phyloP scores from a whole-genome alignment of 495 filamentous ascomycete species.

The Entonaema liquescens region DNA sequence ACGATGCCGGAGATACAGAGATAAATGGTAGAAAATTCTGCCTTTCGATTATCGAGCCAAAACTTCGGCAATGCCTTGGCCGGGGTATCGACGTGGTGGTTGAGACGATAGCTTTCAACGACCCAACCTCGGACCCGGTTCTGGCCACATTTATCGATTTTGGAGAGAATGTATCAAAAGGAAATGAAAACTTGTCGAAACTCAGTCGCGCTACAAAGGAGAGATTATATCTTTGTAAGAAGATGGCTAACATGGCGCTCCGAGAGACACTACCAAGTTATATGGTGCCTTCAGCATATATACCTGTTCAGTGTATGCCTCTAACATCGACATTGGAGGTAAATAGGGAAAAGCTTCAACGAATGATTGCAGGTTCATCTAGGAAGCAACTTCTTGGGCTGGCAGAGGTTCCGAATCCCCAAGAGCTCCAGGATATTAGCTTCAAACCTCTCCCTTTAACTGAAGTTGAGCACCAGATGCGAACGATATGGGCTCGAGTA shows the following conservation, averaged over 20 bases:
- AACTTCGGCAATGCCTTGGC: conserved; percentile 56
- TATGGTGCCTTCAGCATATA: conserved; percentile 52
- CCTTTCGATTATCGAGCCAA: conserved; percentile 53
- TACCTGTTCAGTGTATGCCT: conserved; percentile 55
- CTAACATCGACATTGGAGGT: conserved; percentile 55
- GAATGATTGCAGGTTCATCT: conserved; percentile 49
- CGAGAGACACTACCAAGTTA: conserved; percentile 46
- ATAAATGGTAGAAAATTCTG: conserved; percentile 47
- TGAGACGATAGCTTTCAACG: conserved; percentile 55
- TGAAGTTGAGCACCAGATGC: conserved; percentile 54
- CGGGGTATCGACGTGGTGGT: conserved; percentile 55
- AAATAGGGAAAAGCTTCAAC: conserved; percentile 52
- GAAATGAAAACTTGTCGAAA: conserved; percentile 44
- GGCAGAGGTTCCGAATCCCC: conserved; percentile 44
- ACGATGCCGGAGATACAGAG: conserved; percentile 43
- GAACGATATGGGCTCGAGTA: conserved; percentile 54
- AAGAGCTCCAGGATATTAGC: conserved; percentile 45
- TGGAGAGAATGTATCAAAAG: conserved; percentile 48
- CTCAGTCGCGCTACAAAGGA: conserved; percentile 48
- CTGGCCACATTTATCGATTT: conserved; percentile 58
- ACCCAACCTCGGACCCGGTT: conserved; percentile 45
- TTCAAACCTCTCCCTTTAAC: conserved; percentile 56
- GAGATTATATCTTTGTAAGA: conserved; percentile 50
- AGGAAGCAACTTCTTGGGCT: conserved; percentile 51
- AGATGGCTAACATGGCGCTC: conserved; percentile 50